These are phyloP conservation scores for Pleurotus salmoneostramineus DNA, from an alignment of 768 basidiomycete genomes.

Conservation along the genomic window DNA sequence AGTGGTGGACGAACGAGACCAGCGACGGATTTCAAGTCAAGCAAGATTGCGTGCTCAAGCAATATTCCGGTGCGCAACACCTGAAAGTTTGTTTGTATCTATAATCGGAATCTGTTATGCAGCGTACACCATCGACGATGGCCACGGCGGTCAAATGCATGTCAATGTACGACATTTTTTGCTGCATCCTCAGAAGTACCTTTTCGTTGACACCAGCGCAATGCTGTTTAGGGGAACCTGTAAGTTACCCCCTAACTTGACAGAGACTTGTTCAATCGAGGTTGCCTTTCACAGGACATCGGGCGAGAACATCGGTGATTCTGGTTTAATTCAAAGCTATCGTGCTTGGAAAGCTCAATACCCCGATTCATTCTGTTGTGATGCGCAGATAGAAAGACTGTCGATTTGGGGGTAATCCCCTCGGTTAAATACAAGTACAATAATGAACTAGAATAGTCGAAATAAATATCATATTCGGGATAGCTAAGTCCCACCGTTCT, in stretches of 20 bases:
- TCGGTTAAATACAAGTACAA: background rate
- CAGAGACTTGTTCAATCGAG: slow-evolving; percentile 9
- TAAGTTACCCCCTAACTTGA: slow-evolving; percentile 19
- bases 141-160: slow-evolving; percentile 76
- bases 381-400: background rate
- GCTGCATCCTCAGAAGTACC: background rate
- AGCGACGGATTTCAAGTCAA: slow-evolving; percentile 78
- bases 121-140: slow-evolving; percentile 84
- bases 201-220: background rate
- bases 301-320: slow-evolving; percentile 90
- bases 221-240: slow-evolving; percentile 63
- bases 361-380: slow-evolving; percentile 40
- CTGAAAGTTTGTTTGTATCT: background rate
- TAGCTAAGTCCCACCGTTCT: background rate
- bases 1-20: slow-evolving; percentile 94
- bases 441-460: background rate
- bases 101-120: slow-evolving; percentile 7
- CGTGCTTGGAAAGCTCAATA: slow-evolving; percentile 90
- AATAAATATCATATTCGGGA: background rate
- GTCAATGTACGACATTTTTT: slow-evolving; percentile 62
- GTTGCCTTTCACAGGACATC: slow-evolving; percentile 54
- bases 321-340: slow-evolving; percentile 80
- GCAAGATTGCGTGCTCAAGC: slow-evolving; percentile 86
- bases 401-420: background rate
- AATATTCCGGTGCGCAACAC: slow-evolving; percentile 64